Evolutionary conservation across 176 grass and related monocot genomes (phyloP).

Genomic region (Eragrostis curvula): DNA sequence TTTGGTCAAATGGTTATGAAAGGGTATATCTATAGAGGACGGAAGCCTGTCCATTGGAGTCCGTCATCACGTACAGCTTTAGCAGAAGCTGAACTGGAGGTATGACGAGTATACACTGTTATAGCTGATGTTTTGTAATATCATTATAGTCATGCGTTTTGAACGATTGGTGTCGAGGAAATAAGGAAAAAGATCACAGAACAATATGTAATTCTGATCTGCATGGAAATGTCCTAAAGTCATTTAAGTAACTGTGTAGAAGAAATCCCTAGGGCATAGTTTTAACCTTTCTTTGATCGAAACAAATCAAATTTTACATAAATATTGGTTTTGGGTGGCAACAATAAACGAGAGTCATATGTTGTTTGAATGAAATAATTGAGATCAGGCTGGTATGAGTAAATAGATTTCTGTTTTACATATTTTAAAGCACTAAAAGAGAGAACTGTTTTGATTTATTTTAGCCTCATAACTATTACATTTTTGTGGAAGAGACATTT

Average conservation of each 20-base stretch:
- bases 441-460: neutral
- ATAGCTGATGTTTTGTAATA: slow-evolving; percentile 20
- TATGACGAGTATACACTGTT: slow-evolving; percentile 40
- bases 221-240: neutral
- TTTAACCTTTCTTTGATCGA: too few species aligned
- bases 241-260: too few species aligned
- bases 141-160: slow-evolving; percentile 7
- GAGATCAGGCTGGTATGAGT: neutral
- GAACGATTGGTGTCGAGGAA: neutral
- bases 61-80: slow-evolving; percentile 92
- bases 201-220: neutral
- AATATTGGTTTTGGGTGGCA: neutral
- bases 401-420: neutral
- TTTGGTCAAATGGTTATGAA: slow-evolving; percentile 93
- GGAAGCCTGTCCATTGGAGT: slow-evolving; percentile 97
- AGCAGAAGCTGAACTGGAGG: slow-evolving; percentile 97
- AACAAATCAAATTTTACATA: neutral
- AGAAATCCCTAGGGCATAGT: too few species aligned
- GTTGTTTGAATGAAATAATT: neutral
- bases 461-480: neutral
- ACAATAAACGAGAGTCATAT: neutral
- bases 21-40: slow-evolving; percentile 95
- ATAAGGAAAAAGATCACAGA: neutral
- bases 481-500: slow-evolving; percentile 8
- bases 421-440: neutral